Base-by-base conservation (phyloP, 805 yeast genomes). In the Hanseniaspora jakobsenii region DNA sequence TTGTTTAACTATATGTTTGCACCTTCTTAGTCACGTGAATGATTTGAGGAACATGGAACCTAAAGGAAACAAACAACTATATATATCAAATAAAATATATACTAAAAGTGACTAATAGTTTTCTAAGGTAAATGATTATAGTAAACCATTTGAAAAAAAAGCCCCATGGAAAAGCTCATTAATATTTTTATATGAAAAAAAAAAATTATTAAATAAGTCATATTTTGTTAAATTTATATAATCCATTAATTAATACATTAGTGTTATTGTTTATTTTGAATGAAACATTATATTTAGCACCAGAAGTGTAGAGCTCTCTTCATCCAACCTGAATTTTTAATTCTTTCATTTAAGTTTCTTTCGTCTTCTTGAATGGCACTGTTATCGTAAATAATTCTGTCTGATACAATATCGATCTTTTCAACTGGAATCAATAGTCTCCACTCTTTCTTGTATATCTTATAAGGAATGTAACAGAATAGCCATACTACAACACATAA, bases 401-500 rank as follows among this genome's bases (percentile, higher is more conserved):
- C 53, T 2, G 50, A 36, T n/a, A 50, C 50, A 22, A 61, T 39
- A 51, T 61, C 64, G 24, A 61, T 53, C 29, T 61, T 52, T 27
- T 57, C 51, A 8, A 59, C 53, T 26, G 57, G 58, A 32, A 61
- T 59, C 29, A 51, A 57, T 21, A 60, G 34, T 23, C 51, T 58
- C 69, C 71, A 70, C 49, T 69, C 69, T 49, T 59, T 68, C 48
- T 63, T 65, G 67, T 69, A 71, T 18, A 65, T 29, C 53, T 69
- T 71, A 58, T 69, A 74, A 18, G 66, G 69, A 4, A 65, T 16
- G 54, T 66, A 72, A 37, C 66, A 62, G 3, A 55, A 59, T 8
- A 71, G 45, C 44, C 70, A 60, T 29, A 72, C 67, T 10, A 71
- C 69, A 47, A 66, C 64, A 26, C 75, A 73, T 45, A 73, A 54